Conservation (phyloP, 345 rosid species). For the Salix arbutifolia region DNA sequence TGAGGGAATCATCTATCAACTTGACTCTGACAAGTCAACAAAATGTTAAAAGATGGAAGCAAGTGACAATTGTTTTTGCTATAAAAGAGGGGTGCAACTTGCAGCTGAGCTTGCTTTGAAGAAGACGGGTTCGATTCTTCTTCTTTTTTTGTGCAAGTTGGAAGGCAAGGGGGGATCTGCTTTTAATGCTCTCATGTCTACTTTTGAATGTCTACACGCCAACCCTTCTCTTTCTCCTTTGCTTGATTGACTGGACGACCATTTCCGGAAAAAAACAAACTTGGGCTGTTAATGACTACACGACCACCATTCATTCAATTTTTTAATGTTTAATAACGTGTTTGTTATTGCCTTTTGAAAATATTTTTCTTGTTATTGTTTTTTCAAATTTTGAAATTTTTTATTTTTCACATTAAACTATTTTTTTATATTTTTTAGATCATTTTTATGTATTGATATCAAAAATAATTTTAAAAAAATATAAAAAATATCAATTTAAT, state of each 20-base stretch:
- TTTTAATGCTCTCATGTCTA: conserved; percentile 27
- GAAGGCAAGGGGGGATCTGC: conserved; percentile 24
- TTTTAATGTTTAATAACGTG: no score
- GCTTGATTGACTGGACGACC: neutral
- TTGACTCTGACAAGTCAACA: conserved; percentile 1
- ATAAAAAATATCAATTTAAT: no score
- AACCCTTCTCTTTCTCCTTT: neutral
- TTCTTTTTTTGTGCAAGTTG: conserved; percentile 38
- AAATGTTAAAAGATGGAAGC: conserved; percentile 20
- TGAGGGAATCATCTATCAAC: conserved; percentile 17
- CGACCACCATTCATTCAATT: neutral
- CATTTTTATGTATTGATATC: no score
- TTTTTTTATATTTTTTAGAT: no score
- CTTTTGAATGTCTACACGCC: conserved; percentile 37
- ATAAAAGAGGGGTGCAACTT: conserved; percentile 30
- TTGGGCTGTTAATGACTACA: neutral
- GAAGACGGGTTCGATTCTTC: conserved; percentile 6
- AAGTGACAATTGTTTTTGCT: conserved; percentile 20
- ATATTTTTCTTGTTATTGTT: no score
- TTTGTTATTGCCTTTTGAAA: no score
- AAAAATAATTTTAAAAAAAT: no score
- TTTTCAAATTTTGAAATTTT: no score
- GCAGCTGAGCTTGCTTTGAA: conserved; percentile 13
- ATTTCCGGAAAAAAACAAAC: no score
- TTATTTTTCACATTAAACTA: no score